A percentile compares a stretch with the other conserved stretches of the same genome.
Conservation (phyloP, 495 filamentous ascomycete genomes). For the Rhypophila decipiens region DNA sequence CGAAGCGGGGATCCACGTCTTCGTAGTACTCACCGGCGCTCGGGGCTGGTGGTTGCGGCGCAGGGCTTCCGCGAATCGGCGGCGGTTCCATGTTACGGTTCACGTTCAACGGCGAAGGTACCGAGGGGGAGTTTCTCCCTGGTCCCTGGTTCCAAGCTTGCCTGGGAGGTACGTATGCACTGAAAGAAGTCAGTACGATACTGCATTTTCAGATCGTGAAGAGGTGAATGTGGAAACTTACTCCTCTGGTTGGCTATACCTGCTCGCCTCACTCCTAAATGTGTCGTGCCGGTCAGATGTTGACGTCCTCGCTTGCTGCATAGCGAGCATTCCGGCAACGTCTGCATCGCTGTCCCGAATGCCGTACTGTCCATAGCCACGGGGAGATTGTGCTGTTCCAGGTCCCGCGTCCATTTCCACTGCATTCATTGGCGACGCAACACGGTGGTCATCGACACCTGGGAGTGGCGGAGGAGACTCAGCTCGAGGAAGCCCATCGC, state of each 20-base stretch:
- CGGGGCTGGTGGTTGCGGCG: constrained; percentile 22
- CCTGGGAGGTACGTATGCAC: constrained; percentile 60
- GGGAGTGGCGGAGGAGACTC: constrained; percentile 63
- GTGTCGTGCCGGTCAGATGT: constrained; percentile 31
- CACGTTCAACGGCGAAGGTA: constrained; percentile 30
- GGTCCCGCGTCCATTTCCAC: constrained; percentile 74
- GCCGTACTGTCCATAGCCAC: constrained; percentile 40
- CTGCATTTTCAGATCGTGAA: neutral
- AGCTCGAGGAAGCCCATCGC: constrained; percentile 40
- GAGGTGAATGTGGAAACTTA: constrained; percentile 39
- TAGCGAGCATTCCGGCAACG: constrained; percentile 60
- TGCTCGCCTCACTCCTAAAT: constrained; percentile 55
- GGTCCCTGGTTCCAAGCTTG: constrained; percentile 48
- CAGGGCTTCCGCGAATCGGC: constrained; percentile 21
- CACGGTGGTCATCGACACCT: constrained; percentile 35
- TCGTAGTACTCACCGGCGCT: constrained; percentile 69
- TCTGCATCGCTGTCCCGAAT: constrained; percentile 61
- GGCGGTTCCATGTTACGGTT: constrained; percentile 37
- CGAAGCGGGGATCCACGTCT: constrained; percentile 89
- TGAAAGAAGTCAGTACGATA: neutral
- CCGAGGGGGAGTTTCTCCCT: constrained; percentile 35
- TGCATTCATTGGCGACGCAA: constrained; percentile 55
- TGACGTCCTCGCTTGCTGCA: constrained; percentile 53
- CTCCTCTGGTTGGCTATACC: constrained; percentile 68
- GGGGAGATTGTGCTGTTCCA: constrained; percentile 38